phyloP scores from a whole-genome alignment of 2,329 filamentous ascomycete genomes.

The Mollisia scopiformis region DNA sequence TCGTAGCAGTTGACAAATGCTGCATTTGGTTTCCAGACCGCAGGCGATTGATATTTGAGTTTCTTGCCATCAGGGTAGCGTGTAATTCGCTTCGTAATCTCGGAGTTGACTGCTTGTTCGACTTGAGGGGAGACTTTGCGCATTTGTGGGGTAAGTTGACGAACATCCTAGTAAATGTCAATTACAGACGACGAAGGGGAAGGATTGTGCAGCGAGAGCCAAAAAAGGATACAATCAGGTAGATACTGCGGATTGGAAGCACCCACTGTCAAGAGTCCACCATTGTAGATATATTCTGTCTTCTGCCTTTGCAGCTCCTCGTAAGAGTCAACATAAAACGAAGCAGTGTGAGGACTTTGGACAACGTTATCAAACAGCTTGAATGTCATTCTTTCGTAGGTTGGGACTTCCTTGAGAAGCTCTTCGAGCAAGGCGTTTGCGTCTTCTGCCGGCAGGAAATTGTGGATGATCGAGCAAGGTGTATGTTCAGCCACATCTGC shows the following conservation, averaged over 20 bases:
- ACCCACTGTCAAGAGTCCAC: conserved; percentile 65
- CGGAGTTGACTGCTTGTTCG: conserved; percentile 73
- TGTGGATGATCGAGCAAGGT: conserved; percentile 89
- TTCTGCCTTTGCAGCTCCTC: conserved; percentile 72
- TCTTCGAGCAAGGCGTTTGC: conserved; percentile 78
- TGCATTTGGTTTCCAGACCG: conserved; percentile 81
- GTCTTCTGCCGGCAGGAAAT: conserved; percentile 74
- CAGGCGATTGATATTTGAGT: conserved; percentile 74
- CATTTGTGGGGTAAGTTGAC: conserved; percentile 76
- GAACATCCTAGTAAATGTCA: conserved; percentile 61
- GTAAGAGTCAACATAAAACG: conserved; percentile 79
- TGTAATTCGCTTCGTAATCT: conserved; percentile 74
- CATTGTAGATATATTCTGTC: conserved; percentile 85
- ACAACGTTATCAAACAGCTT: conserved; percentile 90
- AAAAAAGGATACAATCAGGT: background rate
- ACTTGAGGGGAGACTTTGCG: conserved; percentile 70
- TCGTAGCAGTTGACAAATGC: conserved; percentile 95
- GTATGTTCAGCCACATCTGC: conserved; percentile 81
- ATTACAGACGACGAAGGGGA: background rate
- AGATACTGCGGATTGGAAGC: background rate
- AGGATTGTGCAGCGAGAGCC: background rate
- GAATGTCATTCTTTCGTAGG: conserved; percentile 74
- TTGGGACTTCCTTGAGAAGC: conserved; percentile 71
- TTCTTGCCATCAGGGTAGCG: conserved; percentile 73
- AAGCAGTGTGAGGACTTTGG: conserved; percentile 79